A percentile compares a stretch with the other conserved stretches of the same genome.
Conservation (phyloP, 2,329 filamentous ascomycete species). For the Raffaelea ambrosiae region DNA sequence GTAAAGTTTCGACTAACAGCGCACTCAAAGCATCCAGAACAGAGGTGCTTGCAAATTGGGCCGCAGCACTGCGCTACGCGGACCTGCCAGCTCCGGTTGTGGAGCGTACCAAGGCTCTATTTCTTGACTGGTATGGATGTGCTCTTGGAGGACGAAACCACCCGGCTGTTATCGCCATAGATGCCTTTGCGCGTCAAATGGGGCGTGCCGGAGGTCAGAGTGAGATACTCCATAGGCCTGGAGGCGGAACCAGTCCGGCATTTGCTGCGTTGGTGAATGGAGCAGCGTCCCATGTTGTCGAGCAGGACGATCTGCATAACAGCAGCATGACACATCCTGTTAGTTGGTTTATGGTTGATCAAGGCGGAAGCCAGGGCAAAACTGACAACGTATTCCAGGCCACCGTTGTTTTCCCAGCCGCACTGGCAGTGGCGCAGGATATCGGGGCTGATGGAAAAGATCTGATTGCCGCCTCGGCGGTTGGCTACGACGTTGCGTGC, state of each 20-base stretch:
- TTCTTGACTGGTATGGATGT: conserved; percentile 2
- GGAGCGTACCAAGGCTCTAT: conserved; percentile 2
- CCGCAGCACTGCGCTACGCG: neutral
- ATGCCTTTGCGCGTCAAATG: neutral
- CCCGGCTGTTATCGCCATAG: conserved; percentile 1
- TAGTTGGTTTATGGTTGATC: neutral
- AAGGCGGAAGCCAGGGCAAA: neutral
- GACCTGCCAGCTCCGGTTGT: neutral
- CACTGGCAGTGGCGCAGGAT: conserved; percentile 1
- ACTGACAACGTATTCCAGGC: neutral
- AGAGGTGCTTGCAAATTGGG: neutral
- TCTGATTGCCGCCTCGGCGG: neutral
- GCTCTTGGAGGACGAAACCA: neutral
- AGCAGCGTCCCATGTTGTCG: neutral
- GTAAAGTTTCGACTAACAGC: too few relatives aligned
- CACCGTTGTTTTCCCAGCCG: conserved; percentile 4
- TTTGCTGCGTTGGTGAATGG: neutral
- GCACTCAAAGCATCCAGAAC: neutral
- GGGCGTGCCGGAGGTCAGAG: neutral
- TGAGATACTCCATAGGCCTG: neutral
- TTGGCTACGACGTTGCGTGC: conserved; percentile 5
- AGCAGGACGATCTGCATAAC: neutral
- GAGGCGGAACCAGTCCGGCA: neutral
- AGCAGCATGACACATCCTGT: conserved; percentile 2
- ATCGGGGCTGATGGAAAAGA: neutral